Conservation (phyloP, 768 basidiomycete genomes). For the Hygrocybe punicea region DNA sequence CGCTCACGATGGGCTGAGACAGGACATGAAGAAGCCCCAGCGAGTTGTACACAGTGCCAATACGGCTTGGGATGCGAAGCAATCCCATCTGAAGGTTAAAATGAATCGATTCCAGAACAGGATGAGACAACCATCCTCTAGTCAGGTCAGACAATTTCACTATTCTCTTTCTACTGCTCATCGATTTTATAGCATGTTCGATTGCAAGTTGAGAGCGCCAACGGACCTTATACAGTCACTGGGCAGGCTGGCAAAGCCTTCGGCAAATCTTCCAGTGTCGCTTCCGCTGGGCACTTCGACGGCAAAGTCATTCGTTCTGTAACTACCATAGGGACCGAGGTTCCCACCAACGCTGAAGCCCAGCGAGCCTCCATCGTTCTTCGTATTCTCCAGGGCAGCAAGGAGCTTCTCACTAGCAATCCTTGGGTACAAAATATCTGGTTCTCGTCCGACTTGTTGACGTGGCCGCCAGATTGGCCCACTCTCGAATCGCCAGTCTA, state of each 20-base stretch:
- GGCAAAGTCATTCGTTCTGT: slow-evolving; percentile 39
- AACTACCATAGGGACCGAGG: slow-evolving; percentile 51
- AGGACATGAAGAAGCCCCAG: slow-evolving; percentile 48
- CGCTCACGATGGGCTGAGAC: slow-evolving; percentile 42
- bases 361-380: slow-evolving; percentile 43
- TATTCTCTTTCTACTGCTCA: neutral
- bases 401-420: slow-evolving; percentile 36
- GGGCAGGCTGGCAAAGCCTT: slow-evolving; percentile 1
- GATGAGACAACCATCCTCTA: slow-evolving; percentile 29
- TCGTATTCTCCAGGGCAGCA: slow-evolving; percentile 41
- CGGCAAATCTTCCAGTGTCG: slow-evolving; percentile 3
- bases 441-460: slow-evolving; percentile 34
- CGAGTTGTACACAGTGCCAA: slow-evolving; percentile 43
- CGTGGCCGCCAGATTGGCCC: slow-evolving; percentile 40
- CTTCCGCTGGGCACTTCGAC: slow-evolving; percentile 41
- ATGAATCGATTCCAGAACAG: slow-evolving; percentile 21
- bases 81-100: neutral
- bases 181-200: neutral
- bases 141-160: neutral
- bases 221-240: slow-evolving; percentile 3
- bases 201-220: neutral
- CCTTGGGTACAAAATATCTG: slow-evolving; percentile 53
- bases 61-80: slow-evolving; percentile 20
- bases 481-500: neutral
- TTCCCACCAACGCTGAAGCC: slow-evolving; percentile 56